phyloP scores from a whole-genome alignment of 805 yeast species.

The Yarrowia keelungensis region DNA sequence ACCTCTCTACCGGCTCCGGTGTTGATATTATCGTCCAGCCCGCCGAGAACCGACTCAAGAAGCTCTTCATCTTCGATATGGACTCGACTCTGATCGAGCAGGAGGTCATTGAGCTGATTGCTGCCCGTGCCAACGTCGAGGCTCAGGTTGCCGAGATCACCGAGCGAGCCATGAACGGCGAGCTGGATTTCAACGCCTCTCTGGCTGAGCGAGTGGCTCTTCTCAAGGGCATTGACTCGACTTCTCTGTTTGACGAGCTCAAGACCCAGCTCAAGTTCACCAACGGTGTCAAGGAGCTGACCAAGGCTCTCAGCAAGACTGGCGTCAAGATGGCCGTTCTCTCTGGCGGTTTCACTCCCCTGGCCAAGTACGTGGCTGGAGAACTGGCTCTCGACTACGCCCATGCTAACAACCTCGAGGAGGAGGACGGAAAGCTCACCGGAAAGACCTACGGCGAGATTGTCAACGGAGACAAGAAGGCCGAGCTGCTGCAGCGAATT shows the following conservation, averaged over 20 bases:
- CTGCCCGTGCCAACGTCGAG: conserved; percentile 91
- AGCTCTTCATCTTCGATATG: conserved; percentile 92
- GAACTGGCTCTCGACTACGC: conserved; percentile 82
- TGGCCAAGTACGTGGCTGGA: conserved; percentile 76
- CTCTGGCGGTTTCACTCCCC: conserved; percentile 92
- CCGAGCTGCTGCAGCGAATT: conserved; percentile 65
- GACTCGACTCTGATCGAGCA: conserved; percentile 95
- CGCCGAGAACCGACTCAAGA: conserved; percentile 51
- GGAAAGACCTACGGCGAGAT: conserved; percentile 82
- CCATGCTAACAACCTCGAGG: conserved; percentile 72
- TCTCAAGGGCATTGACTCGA: conserved; percentile 79
- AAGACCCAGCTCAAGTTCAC: conserved; percentile 74
- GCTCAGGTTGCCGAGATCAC: conserved; percentile 87
- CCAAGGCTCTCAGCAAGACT: conserved; percentile 62
- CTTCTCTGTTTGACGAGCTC: conserved; percentile 76
- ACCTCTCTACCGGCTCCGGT: conserved; percentile 43
- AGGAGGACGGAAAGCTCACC: conserved; percentile 59
- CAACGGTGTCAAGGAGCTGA: conserved; percentile 82
- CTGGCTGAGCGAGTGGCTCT: conserved; percentile 74
- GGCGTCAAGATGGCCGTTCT: conserved; percentile 84
- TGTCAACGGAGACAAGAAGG: conserved; percentile 87
- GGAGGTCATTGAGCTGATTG: conserved; percentile 95
- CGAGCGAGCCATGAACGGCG: conserved; percentile 95
- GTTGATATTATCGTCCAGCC: conserved; percentile 57
- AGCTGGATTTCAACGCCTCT: conserved; percentile 86